Evolutionary conservation across 2,329 filamentous ascomycete species (phyloP).

Genomic region (Trichophaea hybrida): DNA sequence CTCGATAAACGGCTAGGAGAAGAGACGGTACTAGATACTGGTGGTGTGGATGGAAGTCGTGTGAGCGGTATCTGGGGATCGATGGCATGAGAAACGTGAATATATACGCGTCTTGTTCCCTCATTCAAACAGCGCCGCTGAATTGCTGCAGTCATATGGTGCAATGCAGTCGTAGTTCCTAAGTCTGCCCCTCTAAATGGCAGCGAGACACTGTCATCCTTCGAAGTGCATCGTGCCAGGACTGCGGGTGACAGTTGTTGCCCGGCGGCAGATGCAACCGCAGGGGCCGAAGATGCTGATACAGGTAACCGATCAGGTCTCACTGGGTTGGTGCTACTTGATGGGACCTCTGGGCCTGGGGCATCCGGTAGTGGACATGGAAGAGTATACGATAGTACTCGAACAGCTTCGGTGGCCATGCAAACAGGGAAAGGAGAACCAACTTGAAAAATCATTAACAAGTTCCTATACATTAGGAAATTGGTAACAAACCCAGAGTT

Average conservation of each 20-base stretch:
- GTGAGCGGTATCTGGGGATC: constrained; percentile 24
- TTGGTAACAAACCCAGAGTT: constrained; percentile 14
- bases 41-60: constrained; percentile 25
- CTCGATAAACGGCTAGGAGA: constrained; percentile 22
- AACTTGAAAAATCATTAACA: constrained; percentile 10
- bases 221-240: constrained; percentile 19
- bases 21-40: constrained; percentile 14
- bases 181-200: constrained; percentile 16
- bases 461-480: background rate
- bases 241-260: constrained; percentile 25
- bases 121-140: constrained; percentile 22
- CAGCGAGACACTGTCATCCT: constrained; percentile 16
- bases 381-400: constrained; percentile 26
- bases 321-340: constrained; percentile 16
- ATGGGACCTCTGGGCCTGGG: constrained; percentile 14
- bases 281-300: constrained; percentile 25
- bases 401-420: constrained; percentile 24
- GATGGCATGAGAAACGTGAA: constrained; percentile 27
- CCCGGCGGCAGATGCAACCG: constrained; percentile 26
- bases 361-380: constrained; percentile 25
- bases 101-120: constrained; percentile 24
- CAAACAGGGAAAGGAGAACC: constrained; percentile 20
- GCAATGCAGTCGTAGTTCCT: constrained; percentile 25
- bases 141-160: constrained; percentile 24
- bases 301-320: constrained; percentile 22